Conservation (phyloP, 2,329 filamentous ascomycete species). For the Colletotrichum sp. region DNA sequence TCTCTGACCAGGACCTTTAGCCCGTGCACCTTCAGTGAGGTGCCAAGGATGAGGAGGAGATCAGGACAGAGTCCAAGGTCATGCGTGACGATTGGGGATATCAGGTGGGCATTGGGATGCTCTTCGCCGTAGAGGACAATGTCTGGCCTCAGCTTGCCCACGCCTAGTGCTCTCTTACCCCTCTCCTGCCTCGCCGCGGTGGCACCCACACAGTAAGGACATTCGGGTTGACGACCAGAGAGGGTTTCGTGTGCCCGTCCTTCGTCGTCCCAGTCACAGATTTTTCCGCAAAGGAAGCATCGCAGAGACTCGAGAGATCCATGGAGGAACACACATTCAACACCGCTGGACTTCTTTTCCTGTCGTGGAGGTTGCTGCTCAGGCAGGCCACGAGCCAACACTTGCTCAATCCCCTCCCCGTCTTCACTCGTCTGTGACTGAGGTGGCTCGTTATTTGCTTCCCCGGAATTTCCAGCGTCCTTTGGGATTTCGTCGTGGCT, state of each 20-base stretch:
- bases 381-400: background rate
- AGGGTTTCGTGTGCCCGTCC: slow-evolving; percentile 61
- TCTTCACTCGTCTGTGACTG: background rate
- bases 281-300: slow-evolving; percentile 66
- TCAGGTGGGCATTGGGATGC: slow-evolving; percentile 71
- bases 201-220: slow-evolving; percentile 68
- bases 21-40: slow-evolving; percentile 73
- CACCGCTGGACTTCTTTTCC: slow-evolving; percentile 38
- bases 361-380: background rate
- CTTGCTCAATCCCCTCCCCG: background rate
- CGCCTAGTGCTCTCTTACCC: slow-evolving; percentile 70
- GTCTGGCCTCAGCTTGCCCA: slow-evolving; percentile 73
- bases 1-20: slow-evolving; percentile 74
- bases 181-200: slow-evolving; percentile 66
- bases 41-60: slow-evolving; percentile 73
- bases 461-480: background rate
- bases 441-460: background rate
- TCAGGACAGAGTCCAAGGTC: slow-evolving; percentile 70
- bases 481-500: background rate
- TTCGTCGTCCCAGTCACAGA: slow-evolving; percentile 65
- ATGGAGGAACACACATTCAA: slow-evolving; percentile 74
- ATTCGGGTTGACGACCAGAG: slow-evolving; percentile 70
- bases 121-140: slow-evolving; percentile 79
- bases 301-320: slow-evolving; percentile 70
- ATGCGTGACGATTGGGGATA: slow-evolving; percentile 71